Conservation (phyloP, 2,329 filamentous ascomycete genomes). For the Trichoderma semiorbis region DNA sequence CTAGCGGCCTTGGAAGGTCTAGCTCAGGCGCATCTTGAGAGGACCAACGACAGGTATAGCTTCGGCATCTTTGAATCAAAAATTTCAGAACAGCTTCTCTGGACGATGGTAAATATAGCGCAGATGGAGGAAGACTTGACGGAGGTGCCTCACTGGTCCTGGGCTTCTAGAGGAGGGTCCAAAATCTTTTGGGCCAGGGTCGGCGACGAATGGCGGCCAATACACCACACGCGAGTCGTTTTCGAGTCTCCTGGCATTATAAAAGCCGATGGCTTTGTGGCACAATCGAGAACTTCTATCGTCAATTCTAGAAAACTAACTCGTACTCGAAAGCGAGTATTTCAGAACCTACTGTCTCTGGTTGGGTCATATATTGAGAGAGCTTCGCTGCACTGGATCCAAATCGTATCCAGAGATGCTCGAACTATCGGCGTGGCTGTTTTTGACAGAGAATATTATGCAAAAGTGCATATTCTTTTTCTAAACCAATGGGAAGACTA, state of each 20-base stretch:
- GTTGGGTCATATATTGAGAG: background rate
- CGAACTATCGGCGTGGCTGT: background rate
- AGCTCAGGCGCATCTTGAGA: background rate
- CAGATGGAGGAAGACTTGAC: background rate
- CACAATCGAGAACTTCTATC: background rate
- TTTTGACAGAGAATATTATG: background rate
- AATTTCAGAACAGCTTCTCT: background rate
- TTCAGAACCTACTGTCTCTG: background rate
- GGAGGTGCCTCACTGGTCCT: background rate
- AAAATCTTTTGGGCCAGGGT: accelerated
- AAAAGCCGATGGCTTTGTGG: background rate
- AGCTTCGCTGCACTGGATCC: background rate
- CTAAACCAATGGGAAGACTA: background rate
- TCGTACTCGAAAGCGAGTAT: background rate
- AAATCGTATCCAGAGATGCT: background rate
- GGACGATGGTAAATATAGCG: too few species aligned
- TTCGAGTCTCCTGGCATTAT: background rate
- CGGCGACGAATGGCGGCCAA: accelerated
- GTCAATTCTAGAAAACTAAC: background rate
- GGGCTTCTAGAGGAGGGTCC: background rate
- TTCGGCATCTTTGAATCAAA: background rate
- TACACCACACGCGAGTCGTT: background rate
- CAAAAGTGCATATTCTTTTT: background rate
- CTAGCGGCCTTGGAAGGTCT: background rate
- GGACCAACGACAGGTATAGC: background rate